These are phyloP conservation scores for Rubroboletus satanas DNA, from an alignment of 768 basidiomycete genomes.

Conservation along the genomic window DNA sequence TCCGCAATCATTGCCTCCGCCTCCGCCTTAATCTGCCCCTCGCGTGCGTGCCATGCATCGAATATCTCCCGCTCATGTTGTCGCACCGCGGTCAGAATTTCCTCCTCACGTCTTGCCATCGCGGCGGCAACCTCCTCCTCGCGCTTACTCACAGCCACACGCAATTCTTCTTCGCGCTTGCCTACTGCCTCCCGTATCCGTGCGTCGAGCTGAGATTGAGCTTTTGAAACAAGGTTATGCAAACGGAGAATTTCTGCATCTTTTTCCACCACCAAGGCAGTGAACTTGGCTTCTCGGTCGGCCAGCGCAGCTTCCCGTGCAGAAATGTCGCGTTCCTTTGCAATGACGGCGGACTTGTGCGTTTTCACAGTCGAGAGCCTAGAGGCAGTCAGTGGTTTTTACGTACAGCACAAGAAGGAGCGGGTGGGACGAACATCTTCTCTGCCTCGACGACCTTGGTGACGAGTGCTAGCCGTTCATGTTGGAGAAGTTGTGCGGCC, in stretches of 20 bases:
- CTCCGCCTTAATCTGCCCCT: slow-evolving; percentile 49
- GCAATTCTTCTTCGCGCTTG: slow-evolving; percentile 65
- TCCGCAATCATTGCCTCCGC: slow-evolving; percentile 40
- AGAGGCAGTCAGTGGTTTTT: neutral
- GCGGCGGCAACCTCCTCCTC: slow-evolving; percentile 67
- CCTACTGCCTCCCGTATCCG: slow-evolving; percentile 56
- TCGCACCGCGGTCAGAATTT: slow-evolving; percentile 65
- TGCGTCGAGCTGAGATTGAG: slow-evolving; percentile 40
- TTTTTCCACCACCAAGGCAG: slow-evolving; percentile 47
- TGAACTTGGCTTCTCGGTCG: slow-evolving; percentile 54
- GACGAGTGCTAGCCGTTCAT: slow-evolving; percentile 70
- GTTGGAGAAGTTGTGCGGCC: slow-evolving; percentile 73
- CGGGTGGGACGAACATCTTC: slow-evolving; percentile 53
- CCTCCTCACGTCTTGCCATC: slow-evolving; percentile 64
- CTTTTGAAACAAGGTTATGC: slow-evolving; percentile 40
- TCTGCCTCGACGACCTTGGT: slow-evolving; percentile 73
- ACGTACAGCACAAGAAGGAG: neutral
- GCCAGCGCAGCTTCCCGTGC: slow-evolving; percentile 51
- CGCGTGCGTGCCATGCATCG: slow-evolving; percentile 53
- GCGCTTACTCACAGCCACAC: slow-evolving; percentile 57
- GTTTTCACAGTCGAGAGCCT: slow-evolving; percentile 65
- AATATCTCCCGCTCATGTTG: slow-evolving; percentile 60
- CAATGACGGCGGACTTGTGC: slow-evolving; percentile 52
- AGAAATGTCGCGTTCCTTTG: slow-evolving; percentile 62
- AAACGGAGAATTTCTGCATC: slow-evolving; percentile 56